These are phyloP conservation scores for Phoenix roebelenii DNA, from an alignment of 176 grass and related monocot species.

Conservation along the genomic window DNA sequence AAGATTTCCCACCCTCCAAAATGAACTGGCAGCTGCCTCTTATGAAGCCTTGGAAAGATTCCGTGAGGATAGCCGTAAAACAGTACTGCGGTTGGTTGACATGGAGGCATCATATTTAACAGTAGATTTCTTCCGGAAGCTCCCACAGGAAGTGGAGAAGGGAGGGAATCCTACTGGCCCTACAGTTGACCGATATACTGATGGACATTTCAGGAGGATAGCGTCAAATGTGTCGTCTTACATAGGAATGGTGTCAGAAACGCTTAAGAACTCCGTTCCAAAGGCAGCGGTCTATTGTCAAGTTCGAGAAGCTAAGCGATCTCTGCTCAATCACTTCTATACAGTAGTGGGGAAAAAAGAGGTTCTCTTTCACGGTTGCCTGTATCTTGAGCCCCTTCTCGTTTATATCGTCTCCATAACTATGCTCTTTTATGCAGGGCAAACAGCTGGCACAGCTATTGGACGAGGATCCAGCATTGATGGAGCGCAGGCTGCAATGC, in stretches of 20 bases:
- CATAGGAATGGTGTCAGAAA: slow-evolving; percentile 83
- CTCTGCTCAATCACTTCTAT: slow-evolving; percentile 73
- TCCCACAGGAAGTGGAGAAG: slow-evolving; percentile 80
- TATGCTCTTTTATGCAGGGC: slow-evolving; percentile 27
- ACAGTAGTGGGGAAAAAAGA: slow-evolving; percentile 76
- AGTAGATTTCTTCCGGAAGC: slow-evolving; percentile 87
- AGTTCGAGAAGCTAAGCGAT: slow-evolving; percentile 83
- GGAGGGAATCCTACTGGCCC: slow-evolving; percentile 15
- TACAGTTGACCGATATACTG: slow-evolving; percentile 53
- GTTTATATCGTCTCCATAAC: too few species aligned
- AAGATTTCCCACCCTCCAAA: slow-evolving; percentile 81
- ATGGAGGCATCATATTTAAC: slow-evolving; percentile 84
- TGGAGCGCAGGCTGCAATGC: slow-evolving; percentile 75
- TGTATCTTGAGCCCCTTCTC: too few species aligned
- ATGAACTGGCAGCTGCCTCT: slow-evolving; percentile 67
- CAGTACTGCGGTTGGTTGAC: slow-evolving; percentile 67
- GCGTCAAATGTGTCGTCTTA: slow-evolving; percentile 85
- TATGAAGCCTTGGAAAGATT: slow-evolving; percentile 67
- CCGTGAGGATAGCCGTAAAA: slow-evolving; percentile 68
- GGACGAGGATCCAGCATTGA: slow-evolving; percentile 82
- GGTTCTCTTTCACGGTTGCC: slow-evolving; percentile 16
- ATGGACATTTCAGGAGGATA: slow-evolving; percentile 77
- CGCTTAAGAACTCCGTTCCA: slow-evolving; percentile 83
- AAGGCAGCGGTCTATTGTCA: slow-evolving; percentile 87
- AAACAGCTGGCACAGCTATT: slow-evolving; percentile 60